phyloP scores from a whole-genome alignment of 2,329 filamentous ascomycete species.

The Cephalotrichum gorgonifer region DNA sequence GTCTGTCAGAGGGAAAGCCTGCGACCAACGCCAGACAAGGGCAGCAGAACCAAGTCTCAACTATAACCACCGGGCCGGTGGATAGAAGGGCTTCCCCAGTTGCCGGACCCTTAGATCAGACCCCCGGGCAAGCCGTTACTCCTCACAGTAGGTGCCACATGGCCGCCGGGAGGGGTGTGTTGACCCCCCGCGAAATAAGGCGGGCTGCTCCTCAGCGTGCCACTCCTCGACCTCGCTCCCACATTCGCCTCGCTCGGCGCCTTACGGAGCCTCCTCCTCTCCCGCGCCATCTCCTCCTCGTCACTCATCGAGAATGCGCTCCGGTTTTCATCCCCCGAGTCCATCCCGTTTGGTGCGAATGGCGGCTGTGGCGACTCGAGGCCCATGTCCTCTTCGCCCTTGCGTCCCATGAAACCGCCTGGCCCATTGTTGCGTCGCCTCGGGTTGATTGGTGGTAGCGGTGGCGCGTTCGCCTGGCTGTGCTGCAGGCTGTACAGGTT shows the following conservation, averaged over 20 bases:
- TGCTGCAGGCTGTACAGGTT: constrained; percentile 21
- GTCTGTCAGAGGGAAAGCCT: too few relatives aligned
- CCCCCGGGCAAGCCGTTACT: constrained; percentile 26
- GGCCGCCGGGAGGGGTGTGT: too few relatives aligned
- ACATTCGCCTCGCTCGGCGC: constrained; percentile 27
- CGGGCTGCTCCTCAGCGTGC: constrained; percentile 9
- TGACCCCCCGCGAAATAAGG: not conserved
- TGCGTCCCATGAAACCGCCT: constrained; percentile 23
- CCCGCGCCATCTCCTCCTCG: constrained; percentile 27
- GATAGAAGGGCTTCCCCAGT: not conserved
- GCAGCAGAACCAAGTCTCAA: too few relatives aligned
- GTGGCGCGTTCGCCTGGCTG: constrained; percentile 24
- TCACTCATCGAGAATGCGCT: constrained; percentile 21
- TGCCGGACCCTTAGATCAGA: constrained; percentile 28
- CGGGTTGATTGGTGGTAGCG: constrained; percentile 49
- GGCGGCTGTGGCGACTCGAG: constrained; percentile 3
- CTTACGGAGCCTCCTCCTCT: constrained; percentile 31
- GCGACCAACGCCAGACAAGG: too few relatives aligned
- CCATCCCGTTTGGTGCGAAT: not conserved
- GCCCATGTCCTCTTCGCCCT: constrained; percentile 18
- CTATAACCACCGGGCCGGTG: not conserved
- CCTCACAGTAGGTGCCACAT: not conserved
- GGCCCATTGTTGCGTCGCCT: constrained; percentile 36
- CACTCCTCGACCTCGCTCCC: constrained; percentile 15
- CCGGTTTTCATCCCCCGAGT: constrained; percentile 12